Conservation (phyloP, 208 protist species). For the Acanthamoeba sp. region DNA sequence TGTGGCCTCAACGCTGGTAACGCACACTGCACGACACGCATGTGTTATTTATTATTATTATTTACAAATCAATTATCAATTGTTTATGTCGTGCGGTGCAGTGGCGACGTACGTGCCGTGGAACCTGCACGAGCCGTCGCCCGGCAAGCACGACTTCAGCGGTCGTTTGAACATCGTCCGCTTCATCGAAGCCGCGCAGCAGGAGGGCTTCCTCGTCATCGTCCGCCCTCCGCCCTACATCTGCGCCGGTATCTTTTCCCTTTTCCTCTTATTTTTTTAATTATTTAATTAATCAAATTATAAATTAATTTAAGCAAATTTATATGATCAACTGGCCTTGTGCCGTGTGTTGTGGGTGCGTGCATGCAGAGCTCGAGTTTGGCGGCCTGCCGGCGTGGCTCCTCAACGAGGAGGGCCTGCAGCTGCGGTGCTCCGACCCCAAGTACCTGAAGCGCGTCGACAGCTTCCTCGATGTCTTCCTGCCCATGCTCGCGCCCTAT, state of each 20-base stretch:
- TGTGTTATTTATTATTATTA: too few relatives aligned
- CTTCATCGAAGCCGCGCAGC: slow-evolving; percentile 49
- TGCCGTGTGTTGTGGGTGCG: too few relatives aligned
- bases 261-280: background rate
- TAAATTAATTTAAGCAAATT: too few relatives aligned
- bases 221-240: slow-evolving; percentile 63
- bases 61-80: too few relatives aligned
- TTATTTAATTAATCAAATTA: too few relatives aligned
- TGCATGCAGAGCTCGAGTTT: slow-evolving; percentile 66
- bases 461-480: slow-evolving; percentile 8
- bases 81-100: background rate
- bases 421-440: slow-evolving; percentile 50
- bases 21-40: background rate
- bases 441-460: slow-evolving; percentile 15
- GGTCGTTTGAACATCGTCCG: background rate
- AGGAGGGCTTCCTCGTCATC: slow-evolving; percentile 45
- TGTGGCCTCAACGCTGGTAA: slow-evolving; percentile 54
- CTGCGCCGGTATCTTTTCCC: background rate
- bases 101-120: slow-evolving; percentile 54
- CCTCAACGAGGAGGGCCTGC: slow-evolving; percentile 39
- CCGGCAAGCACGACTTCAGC: background rate
- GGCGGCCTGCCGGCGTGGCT: slow-evolving; percentile 42
- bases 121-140: slow-evolving; percentile 51
- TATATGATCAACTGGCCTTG: too few relatives aligned
- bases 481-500: slow-evolving; percentile 21